Evolutionary conservation across 495 filamentous ascomycete species (phyloP).

Genomic region (Alectoria sarmentosa): DNA sequence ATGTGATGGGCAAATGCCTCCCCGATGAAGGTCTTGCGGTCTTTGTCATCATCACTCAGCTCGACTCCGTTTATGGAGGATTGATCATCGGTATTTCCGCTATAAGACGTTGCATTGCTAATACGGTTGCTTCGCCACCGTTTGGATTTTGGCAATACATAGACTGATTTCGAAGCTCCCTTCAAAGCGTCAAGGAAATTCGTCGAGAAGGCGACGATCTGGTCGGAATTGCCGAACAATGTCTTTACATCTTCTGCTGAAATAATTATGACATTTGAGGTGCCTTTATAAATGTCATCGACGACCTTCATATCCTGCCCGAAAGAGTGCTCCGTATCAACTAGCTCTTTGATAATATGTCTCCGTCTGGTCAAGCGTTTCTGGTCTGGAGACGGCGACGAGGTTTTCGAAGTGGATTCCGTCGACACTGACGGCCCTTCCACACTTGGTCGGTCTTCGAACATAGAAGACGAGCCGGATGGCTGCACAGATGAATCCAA

Average conservation of each 20-base stretch:
- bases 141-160: conserved; percentile 52
- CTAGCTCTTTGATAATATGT: conserved; percentile 78
- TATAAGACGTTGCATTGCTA: conserved; percentile 41
- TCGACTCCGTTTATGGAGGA: conserved; percentile 35
- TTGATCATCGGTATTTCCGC: conserved; percentile 33
- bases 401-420: conserved; percentile 25
- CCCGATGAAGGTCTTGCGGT: conserved; percentile 69
- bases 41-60: conserved; percentile 57
- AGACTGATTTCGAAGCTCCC: conserved; percentile 64
- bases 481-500: conserved; percentile 24
- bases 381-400: conserved; percentile 49
- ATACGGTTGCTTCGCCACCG: conserved; percentile 51
- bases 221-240: conserved; percentile 83
- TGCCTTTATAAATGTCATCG: conserved; percentile 95
- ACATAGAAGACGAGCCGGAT: conserved; percentile 37
- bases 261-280: conserved; percentile 74
- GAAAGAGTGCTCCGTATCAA: conserved; percentile 85
- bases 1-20: conserved; percentile 70
- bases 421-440: conserved; percentile 36
- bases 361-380: conserved; percentile 57
- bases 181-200: conserved; percentile 72
- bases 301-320: conserved; percentile 91
- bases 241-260: conserved; percentile 74
- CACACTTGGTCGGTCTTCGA: conserved; percentile 30
- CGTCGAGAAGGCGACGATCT: conserved; percentile 77